Evolutionary conservation across 2,329 filamentous ascomycete species (phyloP), one percentile per base, ranked within the genome.

Genomic region (Paracoccidioides lutzii): DNA sequence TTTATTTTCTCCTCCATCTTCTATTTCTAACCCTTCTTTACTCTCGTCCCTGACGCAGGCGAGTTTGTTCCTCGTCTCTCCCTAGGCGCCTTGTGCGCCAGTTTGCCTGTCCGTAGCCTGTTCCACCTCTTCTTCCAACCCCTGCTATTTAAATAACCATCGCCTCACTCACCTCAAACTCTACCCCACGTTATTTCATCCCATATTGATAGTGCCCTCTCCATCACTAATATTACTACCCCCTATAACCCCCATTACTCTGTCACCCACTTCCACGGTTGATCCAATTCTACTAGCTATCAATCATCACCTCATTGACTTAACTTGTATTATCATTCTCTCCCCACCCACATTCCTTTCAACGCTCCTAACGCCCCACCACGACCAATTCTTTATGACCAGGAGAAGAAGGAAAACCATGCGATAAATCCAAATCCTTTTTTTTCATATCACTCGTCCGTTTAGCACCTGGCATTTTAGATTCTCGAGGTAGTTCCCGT

Each of bases 391-490:
- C 58, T 57, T 56, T 59, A 60, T 61, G 59, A 33, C 52, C 41
- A 43, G 52, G 37, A 59, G 58, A 32, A 45, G 43, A 45, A 33
- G 61, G 59, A 62, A 59, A 71, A 67, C 59, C 67, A 73, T 73
- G 71, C 69, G 67, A 70, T 73, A 73, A 65, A 64, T 50, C 61
- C 56, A 58, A 58, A 60, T 33, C 33, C 45, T 51, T 50, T 49
- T 45, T 38, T 43, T 54, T 55, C 46, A 46, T 49, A 46, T 40
- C 52, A 59, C 58, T 59, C 58, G 58, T 57, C 60, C 64, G 63
- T 63, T 64, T 63, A 66, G 55, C 60, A 63, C 63, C 63, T 65
- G 70, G 66, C 69, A 68, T 66, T 65, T 66, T 66, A 66, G 66
- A 64, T 63, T 63, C 65, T 67, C 63, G 59, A 65, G 49, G 49